A percentile compares a stretch with the other conserved stretches of the same genome.
These are phyloP conservation scores for Trichoderma polysporum DNA, from an alignment of 2,329 filamentous ascomycete genomes.

Conservation along the genomic window DNA sequence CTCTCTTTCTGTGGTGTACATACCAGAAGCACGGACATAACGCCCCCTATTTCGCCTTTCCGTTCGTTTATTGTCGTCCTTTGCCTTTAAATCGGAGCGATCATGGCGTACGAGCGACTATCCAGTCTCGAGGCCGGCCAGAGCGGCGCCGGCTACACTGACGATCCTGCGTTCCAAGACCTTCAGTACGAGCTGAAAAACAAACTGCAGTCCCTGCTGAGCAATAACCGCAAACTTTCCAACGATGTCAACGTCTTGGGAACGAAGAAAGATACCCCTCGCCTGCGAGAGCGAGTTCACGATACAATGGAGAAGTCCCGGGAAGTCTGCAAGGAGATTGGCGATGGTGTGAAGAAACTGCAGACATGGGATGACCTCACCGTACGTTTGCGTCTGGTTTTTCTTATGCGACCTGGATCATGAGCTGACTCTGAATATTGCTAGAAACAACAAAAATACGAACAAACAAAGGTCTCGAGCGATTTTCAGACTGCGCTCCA, in stretches of 20 bases:
- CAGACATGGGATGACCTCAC: conserved; percentile 83
- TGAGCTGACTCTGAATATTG: conserved; percentile 7
- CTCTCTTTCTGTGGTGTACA: not conserved
- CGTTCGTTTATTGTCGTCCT: not conserved
- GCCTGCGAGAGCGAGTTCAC: conserved; percentile 86
- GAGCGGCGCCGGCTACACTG: conserved; percentile 71
- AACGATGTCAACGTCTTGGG: conserved; percentile 84
- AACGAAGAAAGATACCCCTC: conserved; percentile 86
- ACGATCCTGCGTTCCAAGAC: conserved; percentile 88
- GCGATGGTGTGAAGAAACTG: conserved; percentile 89
- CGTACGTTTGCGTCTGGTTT: conserved; percentile 48
- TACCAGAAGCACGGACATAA: not conserved
- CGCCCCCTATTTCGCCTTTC: not conserved
- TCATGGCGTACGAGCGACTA: conserved; percentile 90
- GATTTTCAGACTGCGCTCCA: conserved; percentile 87
- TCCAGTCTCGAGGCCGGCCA: conserved; percentile 78
- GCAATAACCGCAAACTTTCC: conserved; percentile 80
- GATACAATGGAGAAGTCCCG: conserved; percentile 83
- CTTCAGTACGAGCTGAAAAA: conserved; percentile 82
- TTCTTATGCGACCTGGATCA: not conserved
- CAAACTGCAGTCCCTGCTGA: conserved; percentile 84
- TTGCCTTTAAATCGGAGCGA: not conserved
- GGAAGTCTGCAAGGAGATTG: conserved; percentile 84
- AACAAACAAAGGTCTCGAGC: conserved; percentile 88
- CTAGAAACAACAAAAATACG: conserved; percentile 93